A percentile compares a stretch with the other conserved stretches of the same genome.
Conservation (phyloP, 23 red algal genomes). For the Agarophyton chilense region DNA sequence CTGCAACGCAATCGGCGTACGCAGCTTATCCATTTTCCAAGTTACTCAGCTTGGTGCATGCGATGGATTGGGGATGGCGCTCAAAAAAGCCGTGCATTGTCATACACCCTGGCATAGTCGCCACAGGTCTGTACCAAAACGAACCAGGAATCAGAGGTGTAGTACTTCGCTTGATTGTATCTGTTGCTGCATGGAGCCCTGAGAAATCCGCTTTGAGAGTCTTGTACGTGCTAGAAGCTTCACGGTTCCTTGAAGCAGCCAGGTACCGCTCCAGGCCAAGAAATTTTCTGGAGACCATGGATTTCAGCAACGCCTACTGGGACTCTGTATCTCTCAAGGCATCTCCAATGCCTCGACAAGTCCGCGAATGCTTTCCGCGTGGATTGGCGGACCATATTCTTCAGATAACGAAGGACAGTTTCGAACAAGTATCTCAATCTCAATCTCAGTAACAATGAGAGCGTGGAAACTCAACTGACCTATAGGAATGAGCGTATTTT, state of each 20-base stretch:
- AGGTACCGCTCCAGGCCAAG: background rate
- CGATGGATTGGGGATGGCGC: background rate
- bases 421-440: background rate
- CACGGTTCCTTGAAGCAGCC: background rate
- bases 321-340: conserved; percentile 39
- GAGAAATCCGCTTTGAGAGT: conserved; percentile 32
- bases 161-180: conserved; percentile 35
- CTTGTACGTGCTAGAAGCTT: background rate
- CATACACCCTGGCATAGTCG: conserved; percentile 68
- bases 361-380: background rate
- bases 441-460: too few species aligned
- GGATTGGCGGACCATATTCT: background rate
- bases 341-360: background rate
- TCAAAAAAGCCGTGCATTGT: conserved; percentile 42
- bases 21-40: conserved; percentile 51
- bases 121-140: conserved; percentile 37
- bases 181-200: conserved; percentile 14
- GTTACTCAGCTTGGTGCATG: conserved; percentile 22
- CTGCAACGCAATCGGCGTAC: conserved; percentile 6
- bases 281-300: background rate
- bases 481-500: too few species aligned
- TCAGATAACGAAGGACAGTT: background rate
- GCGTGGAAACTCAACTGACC: too few species aligned
- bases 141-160: conserved; percentile 29
- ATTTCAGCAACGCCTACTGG: background rate